Evolutionary conservation across 768 basidiomycete genomes (phyloP), one percentile per base, ranked within the genome.

Genomic region (Galerina marginata): DNA sequence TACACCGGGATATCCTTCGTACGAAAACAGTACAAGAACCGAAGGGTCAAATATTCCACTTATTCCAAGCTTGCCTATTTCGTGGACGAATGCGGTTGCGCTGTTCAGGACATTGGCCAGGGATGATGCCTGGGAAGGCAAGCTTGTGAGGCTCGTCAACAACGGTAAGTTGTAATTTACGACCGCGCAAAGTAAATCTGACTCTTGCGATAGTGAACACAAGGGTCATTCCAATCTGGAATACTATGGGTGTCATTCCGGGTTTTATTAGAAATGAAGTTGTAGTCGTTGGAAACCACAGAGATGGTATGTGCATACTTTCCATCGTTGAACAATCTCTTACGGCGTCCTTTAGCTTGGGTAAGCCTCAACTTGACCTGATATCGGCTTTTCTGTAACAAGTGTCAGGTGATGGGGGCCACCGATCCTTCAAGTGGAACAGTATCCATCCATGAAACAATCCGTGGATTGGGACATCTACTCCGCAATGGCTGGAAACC

Each of bases 21-120:
- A 98, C 74, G 83, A 89, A 69, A 88, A 95, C 66, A 85, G 85
- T 45, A 89, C 90, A 6, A 83, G 91, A 55, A 76, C 63, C 10
- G 82, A 85, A n/a, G 85, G 80, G 11, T 76, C 73, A 46, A 92
- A 88, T 65, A 82, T 90, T 45, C 91, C 92, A 2, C 69, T 68
- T 9, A 95, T 95, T 60, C 92, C 92, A 0, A 94, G 92, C 67
- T 73, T 98, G n/a, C 96, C 96, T 2, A 87, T 97, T 62, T 93
- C 91, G 1, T 96, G 92, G 89, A 75, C 80, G 42, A 96, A 95
- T 71, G 95, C 93, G 0, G 72, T 85, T 60, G 76, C 82, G 7
- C 75, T 95, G 3, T 77, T 94, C 38, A 69, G 59, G 50, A 67
- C 67, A 5, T 43, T 71, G 20, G 58, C 56, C 7, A 54, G 43